These are phyloP conservation scores for Xylaria sp. DNA, from an alignment of 2,329 filamentous ascomycete species.

Conservation along the genomic window DNA sequence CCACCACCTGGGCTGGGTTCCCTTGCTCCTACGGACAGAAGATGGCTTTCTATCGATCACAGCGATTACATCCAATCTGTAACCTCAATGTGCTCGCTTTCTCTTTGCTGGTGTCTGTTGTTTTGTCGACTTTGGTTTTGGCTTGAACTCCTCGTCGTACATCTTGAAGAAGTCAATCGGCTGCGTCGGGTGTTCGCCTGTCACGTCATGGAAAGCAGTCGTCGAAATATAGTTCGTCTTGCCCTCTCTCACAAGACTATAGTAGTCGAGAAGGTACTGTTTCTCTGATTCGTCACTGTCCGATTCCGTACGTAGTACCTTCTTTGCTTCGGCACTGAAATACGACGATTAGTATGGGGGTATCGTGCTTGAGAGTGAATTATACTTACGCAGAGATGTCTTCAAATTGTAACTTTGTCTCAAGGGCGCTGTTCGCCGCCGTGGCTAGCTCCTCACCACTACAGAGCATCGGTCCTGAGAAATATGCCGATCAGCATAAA, in stretches of 20 bases:
- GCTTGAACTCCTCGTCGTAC: too few species aligned
- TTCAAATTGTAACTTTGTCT: slow-evolving; percentile 51
- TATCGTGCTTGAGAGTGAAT: not conserved
- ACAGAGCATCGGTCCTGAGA: slow-evolving; percentile 52
- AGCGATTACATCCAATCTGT: too few species aligned
- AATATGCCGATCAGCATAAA: not conserved
- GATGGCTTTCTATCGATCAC: too few species aligned
- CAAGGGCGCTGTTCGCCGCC: slow-evolving; percentile 52
- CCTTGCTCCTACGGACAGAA: too few species aligned
- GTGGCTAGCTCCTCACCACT: slow-evolving; percentile 53
- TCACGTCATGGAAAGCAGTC: slow-evolving; percentile 56
- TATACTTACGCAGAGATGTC: slow-evolving; percentile 51
- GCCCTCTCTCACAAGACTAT: slow-evolving; percentile 56
- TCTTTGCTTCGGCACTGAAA: slow-evolving; percentile 42
- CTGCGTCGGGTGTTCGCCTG: slow-evolving; percentile 52
- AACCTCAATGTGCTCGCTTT: too few species aligned
- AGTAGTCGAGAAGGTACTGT: slow-evolving; percentile 58
- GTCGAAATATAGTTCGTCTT: slow-evolving; percentile 61
- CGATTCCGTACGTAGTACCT: slow-evolving; percentile 45
- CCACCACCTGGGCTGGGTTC: too few species aligned
- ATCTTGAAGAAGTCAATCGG: slow-evolving; percentile 57
- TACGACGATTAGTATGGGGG: too few species aligned
- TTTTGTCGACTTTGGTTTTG: too few species aligned
- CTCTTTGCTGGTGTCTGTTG: too few species aligned
- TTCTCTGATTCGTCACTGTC: slow-evolving; percentile 48